phyloP scores from a whole-genome alignment of 441 rosid species.

The Macaranga tanarius region DNA sequence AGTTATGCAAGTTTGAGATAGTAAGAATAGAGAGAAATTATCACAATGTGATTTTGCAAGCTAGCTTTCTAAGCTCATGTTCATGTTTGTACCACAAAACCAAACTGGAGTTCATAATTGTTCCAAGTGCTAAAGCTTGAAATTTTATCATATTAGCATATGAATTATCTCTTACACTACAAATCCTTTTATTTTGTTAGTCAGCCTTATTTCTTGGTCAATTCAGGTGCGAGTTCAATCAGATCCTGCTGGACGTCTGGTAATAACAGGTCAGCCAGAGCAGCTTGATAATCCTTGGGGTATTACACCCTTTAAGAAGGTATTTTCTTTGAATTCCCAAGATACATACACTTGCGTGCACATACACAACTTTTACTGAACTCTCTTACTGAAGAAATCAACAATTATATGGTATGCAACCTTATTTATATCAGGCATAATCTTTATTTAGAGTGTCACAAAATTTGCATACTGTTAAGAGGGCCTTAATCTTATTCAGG shows the following conservation, averaged over 20 bases:
- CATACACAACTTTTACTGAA: neutral
- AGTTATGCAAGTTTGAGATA: neutral
- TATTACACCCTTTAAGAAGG: slow-evolving; percentile 89
- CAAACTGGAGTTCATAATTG: neutral
- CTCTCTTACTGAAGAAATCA: neutral
- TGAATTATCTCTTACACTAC: neutral
- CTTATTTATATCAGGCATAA: neutral
- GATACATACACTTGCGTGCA: neutral
- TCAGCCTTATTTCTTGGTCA: slow-evolving; percentile 12
- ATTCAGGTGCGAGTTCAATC: slow-evolving; percentile 80
- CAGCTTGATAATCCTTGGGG: slow-evolving; percentile 94
- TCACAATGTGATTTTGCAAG: neutral
- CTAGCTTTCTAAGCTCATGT: neutral
- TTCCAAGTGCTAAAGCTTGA: neutral
- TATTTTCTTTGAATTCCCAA: slow-evolving; percentile 24
- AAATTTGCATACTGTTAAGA: neutral
- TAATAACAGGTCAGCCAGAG: slow-evolving; percentile 87
- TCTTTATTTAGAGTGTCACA: neutral
- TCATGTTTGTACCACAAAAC: neutral
- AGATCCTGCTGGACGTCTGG: slow-evolving; percentile 81
- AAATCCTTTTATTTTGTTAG: slow-evolving; percentile 1
- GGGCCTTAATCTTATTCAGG: neutral
- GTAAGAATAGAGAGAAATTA: neutral
- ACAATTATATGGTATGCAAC: neutral
- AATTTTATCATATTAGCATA: neutral